Conservation (phyloP, 169 alveolate genomes). For the Theileria orientalis region DNA sequence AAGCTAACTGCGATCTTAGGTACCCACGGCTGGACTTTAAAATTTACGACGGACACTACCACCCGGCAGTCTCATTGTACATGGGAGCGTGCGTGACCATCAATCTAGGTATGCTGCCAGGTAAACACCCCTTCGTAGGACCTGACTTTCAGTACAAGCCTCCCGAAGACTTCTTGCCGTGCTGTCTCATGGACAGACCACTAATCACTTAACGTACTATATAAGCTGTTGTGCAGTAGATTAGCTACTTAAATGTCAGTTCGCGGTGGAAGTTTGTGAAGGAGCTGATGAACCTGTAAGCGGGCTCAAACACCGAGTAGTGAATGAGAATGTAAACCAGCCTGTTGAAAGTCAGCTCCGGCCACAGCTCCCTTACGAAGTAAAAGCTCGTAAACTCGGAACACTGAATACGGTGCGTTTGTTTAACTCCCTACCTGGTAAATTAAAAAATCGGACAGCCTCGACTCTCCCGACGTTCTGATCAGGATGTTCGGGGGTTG, state of each 20-base stretch:
- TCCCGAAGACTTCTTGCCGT: slow-evolving; percentile 64
- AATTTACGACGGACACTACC: slow-evolving; percentile 79
- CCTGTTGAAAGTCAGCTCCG: slow-evolving; percentile 63
- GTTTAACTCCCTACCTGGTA: slow-evolving; percentile 72
- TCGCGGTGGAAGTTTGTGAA: background rate
- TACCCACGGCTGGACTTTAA: slow-evolving; percentile 59
- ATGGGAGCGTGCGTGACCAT: slow-evolving; percentile 82
- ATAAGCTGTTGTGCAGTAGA: background rate
- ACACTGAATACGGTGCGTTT: slow-evolving; percentile 40
- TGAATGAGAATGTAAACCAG: slow-evolving; percentile 66
- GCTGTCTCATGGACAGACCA: slow-evolving; percentile 69
- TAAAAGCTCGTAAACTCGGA: slow-evolving; percentile 77
- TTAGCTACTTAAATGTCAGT: background rate
- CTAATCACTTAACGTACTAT: slow-evolving; percentile 7
- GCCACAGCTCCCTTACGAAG: slow-evolving; percentile 74
- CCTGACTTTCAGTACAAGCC: slow-evolving; percentile 65
- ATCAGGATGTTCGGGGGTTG: slow-evolving; percentile 84
- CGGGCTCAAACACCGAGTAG: slow-evolving; percentile 64
- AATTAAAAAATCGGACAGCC: slow-evolving; percentile 85
- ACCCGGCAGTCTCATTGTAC: slow-evolving; percentile 82
- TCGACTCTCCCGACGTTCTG: slow-evolving; percentile 87
- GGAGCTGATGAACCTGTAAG: background rate
- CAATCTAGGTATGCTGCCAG: slow-evolving; percentile 52
- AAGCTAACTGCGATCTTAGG: slow-evolving; percentile 28
- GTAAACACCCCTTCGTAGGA: slow-evolving; percentile 21